A percentile compares a stretch with the other conserved stretches of the same genome.
These are phyloP conservation scores for Apiotrichum brassicae DNA, from an alignment of 1,284 basidiomycete genomes.

Conservation along the genomic window DNA sequence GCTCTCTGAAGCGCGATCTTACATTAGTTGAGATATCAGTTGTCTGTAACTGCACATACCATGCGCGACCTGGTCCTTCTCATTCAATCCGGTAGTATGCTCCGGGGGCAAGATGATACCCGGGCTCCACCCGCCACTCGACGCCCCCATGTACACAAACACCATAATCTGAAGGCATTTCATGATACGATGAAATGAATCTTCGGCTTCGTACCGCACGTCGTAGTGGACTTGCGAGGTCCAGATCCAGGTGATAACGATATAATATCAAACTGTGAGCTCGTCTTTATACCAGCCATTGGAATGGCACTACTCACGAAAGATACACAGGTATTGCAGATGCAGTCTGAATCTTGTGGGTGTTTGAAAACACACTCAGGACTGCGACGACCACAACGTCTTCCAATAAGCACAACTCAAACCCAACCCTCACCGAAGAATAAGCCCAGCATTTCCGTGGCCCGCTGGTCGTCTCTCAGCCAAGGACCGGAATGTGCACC, in stretches of 20 bases:
- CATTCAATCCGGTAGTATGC: background rate
- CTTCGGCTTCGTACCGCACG: slow-evolving; percentile 28
- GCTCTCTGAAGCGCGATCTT: slow-evolving; percentile 7
- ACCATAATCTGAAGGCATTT: slow-evolving; percentile 28
- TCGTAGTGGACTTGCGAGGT: slow-evolving; percentile 32
- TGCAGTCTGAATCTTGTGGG: slow-evolving; percentile 23
- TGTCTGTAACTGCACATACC: background rate
- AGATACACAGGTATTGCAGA: slow-evolving; percentile 23
- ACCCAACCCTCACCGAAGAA: slow-evolving; percentile 23
- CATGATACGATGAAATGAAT: slow-evolving; percentile 24
- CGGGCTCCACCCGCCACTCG: slow-evolving; percentile 25
- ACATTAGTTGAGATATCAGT: background rate
- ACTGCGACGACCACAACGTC: slow-evolving; percentile 34
- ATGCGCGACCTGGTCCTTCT: background rate
- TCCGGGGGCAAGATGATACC: background rate
- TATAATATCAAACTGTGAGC: slow-evolving; percentile 17
- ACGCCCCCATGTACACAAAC: slow-evolving; percentile 33
- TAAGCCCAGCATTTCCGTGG: slow-evolving; percentile 22
- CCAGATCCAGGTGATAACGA: slow-evolving; percentile 29
- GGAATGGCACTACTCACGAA: slow-evolving; percentile 9
- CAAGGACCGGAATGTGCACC: slow-evolving; percentile 11
- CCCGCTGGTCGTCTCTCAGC: slow-evolving; percentile 21
- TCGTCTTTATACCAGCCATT: background rate
- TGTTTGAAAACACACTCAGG: slow-evolving; percentile 24
- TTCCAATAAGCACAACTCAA: slow-evolving; percentile 1